Evolutionary conservation across 257 asterid genomes (phyloP), one percentile per base, ranked within the genome.

Genomic region (Nicotiana paniculata): DNA sequence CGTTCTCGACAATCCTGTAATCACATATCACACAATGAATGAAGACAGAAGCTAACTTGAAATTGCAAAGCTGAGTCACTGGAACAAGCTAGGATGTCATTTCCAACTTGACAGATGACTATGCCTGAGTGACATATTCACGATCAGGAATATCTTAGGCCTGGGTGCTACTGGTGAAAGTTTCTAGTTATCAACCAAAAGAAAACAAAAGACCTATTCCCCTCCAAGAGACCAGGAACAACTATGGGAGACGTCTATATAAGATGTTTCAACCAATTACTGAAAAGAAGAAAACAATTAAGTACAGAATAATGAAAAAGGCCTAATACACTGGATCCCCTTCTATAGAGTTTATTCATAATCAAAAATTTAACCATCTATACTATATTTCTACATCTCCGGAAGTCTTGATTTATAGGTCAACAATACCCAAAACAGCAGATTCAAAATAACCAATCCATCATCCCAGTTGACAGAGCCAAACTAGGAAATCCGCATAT

Each of bases 231-330:
- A 69, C 18, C 57, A 37, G 32, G 46, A n/a, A 69, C 77, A 69
- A n/a, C 57, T 26, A 69, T 0, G 5, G 69, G 55, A 7, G 0
- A 37, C 18, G 43, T 39, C 77, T 69, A 37, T 39, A 69, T 39
- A 69, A 69, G 43, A 39, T 69, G 28, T 15, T 18, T n/a, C 9
- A 69, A 39, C 13, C 16, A 68, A 37, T 18, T 35, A 17, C n/a
- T 11, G n/a, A 35, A 68, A 68, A 68, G 76, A 69, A 69, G 77
- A 69, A 69, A 69, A 69, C 55, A 68, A 68, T 37, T 17, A 69
- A 10, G 18, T 39, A 53, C 0, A 53, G 58, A 53, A 53, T 13
- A 2, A 6, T 53, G 57, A 15, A 53, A 53, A 53, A 12, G 58
- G 58, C 58, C 58, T 53, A 18, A 53, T 53, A 53, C 18, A 4